Conservation (phyloP, 768 basidiomycete species). For the Auriscalpium vulgare region DNA sequence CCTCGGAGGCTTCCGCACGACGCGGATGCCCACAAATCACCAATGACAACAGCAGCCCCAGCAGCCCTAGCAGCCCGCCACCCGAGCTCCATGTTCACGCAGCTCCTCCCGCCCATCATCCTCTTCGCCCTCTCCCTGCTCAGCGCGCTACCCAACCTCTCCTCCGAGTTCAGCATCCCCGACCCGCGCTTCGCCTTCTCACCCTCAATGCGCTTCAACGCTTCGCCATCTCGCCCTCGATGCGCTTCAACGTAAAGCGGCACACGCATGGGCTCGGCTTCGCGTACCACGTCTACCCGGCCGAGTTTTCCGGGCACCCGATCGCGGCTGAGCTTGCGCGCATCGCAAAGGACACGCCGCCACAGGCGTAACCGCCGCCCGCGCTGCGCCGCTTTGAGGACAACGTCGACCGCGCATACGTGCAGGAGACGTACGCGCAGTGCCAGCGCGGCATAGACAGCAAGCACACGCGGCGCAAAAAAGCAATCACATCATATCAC, state of each 20-base stretch:
- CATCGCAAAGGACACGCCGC: constrained; percentile 19
- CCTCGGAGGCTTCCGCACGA: constrained; percentile 73
- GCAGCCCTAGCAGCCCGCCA: constrained; percentile 32
- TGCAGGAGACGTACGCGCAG: constrained; percentile 55
- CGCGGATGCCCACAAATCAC: constrained; percentile 41
- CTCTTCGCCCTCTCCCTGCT: constrained; percentile 80
- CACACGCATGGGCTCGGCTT: constrained; percentile 64
- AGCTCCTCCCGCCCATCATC: constrained; percentile 78
- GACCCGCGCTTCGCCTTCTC: constrained; percentile 78
- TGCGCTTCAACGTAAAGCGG: constrained; percentile 62
- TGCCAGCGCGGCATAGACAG: constrained; percentile 66
- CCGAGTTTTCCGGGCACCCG: constrained; percentile 72
- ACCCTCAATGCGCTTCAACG: too few species aligned
- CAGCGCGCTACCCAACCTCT: constrained; percentile 70
- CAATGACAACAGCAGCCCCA: constrained; percentile 27
- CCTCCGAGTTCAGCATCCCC: constrained; percentile 55
- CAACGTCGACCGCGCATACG: constrained; percentile 67
- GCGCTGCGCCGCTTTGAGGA: constrained; percentile 63
- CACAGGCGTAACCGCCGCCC: constrained; percentile 6
- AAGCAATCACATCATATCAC: too few species aligned
- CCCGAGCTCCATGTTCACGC: constrained; percentile 60
- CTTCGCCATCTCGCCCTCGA: too few species aligned
- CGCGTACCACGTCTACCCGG: constrained; percentile 76
- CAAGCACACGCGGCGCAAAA: constrained; percentile 64
- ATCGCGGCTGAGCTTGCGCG: constrained; percentile 66